phyloP scores from a whole-genome alignment of 306 rosid genomes.

The barrel medic (Medicago truncatula) region MtrunA17r5.0-ANR NC_053049.1:874001-874500 shows the following conservation, averaged over 20 bases:
- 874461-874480: not conserved
- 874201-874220: conserved; percentile 66
- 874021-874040: not conserved
- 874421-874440: not conserved
- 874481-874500: not conserved
- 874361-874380: not conserved
- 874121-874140: conserved; percentile 51
- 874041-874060: not conserved
- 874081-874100: conserved; percentile 66
- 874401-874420: not conserved
- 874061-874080: conserved; percentile 49
- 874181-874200: conserved; percentile 66
- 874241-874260: conserved; percentile 52
- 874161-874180: conserved; percentile 58
- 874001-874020: not conserved
- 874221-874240: conserved; percentile 63
- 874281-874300: not conserved
- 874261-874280: not conserved
- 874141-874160: conserved; percentile 69
- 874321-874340: not conserved
- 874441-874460: not conserved
- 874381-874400: not conserved
- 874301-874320: not conserved
- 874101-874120: conserved; percentile 70
- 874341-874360: not conserved